phyloP scores from a whole-genome alignment of 192 early-diverging fungal species.

The Backusella sp. region DNA sequence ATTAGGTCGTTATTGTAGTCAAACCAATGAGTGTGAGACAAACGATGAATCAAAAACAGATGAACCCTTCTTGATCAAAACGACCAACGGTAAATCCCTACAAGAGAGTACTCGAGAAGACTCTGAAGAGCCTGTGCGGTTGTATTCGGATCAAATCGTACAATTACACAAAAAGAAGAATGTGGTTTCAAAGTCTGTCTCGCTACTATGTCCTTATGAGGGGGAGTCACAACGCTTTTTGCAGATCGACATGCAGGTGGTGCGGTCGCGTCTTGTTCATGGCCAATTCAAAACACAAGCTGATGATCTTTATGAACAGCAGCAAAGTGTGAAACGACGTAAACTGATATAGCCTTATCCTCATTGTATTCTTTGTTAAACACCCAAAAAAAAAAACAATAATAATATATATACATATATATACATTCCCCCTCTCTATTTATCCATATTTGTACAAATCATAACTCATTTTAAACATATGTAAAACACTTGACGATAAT shows the following conservation, averaged over 20 bases:
- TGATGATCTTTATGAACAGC: background rate
- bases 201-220: background rate
- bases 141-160: background rate
- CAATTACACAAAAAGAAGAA: background rate
- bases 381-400: background rate
- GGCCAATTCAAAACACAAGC: background rate
- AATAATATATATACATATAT: background rate
- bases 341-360: background rate
- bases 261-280: slow-evolving; percentile 8
- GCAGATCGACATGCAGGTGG: slow-evolving; percentile 8
- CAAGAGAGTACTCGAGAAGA: background rate
- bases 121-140: background rate
- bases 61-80: background rate
- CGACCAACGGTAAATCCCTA: background rate
- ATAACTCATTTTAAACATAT: background rate
- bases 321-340: background rate
- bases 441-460: slow-evolving; percentile 5
- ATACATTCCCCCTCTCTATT: background rate
- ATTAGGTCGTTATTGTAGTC: slow-evolving; percentile 7
- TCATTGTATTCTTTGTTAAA: background rate
- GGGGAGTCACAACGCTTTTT: background rate
- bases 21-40: background rate
- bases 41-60: background rate
- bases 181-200: background rate
- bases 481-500: background rate